phyloP scores from a whole-genome alignment of 768 basidiomycete species.

The Kwoniella sp. region DNA sequence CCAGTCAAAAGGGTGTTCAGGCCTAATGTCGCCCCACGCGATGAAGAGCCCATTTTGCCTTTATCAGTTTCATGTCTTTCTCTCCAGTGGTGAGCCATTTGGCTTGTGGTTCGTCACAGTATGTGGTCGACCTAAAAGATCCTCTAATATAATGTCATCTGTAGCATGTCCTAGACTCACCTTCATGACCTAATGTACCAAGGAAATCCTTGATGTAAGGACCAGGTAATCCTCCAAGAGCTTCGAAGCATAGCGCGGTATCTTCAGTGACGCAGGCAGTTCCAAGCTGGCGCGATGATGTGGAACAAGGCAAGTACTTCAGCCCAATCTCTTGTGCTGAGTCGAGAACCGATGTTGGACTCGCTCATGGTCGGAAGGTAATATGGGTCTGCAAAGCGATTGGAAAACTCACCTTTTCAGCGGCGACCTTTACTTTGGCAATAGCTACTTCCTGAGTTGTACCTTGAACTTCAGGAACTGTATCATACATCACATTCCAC shows the following conservation, averaged over 20 bases:
- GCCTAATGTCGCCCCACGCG: too few species aligned
- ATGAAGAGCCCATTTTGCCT: background rate
- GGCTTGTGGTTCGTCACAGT: too few species aligned
- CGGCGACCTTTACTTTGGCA: slow-evolving; percentile 82
- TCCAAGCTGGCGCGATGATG: slow-evolving; percentile 36
- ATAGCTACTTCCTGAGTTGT: slow-evolving; percentile 84
- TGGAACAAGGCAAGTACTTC: background rate
- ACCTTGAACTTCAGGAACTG: slow-evolving; percentile 94
- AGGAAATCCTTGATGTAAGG: slow-evolving; percentile 97
- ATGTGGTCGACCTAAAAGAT: slow-evolving; percentile 1
- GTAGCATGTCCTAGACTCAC: slow-evolving; percentile 55
- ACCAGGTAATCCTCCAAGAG: slow-evolving; percentile 86
- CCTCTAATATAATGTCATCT: background rate
- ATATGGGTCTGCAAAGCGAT: too few species aligned
- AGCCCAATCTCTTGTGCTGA: too few species aligned
- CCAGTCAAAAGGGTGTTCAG: slow-evolving; percentile 79
- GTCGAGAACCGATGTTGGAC: too few species aligned
- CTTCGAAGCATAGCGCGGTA: slow-evolving; percentile 88
- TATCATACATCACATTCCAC: too few species aligned
- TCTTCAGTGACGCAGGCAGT: slow-evolving; percentile 63
- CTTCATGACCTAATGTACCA: slow-evolving; percentile 77
- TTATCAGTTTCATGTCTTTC: background rate
- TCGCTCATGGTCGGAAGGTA: too few species aligned
- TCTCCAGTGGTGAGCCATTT: too few species aligned
- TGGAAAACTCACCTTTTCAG: slow-evolving; percentile 66